Base-by-base conservation (phyloP, 257 asterid genomes). In the Solanum corneliomulleri region DNA sequence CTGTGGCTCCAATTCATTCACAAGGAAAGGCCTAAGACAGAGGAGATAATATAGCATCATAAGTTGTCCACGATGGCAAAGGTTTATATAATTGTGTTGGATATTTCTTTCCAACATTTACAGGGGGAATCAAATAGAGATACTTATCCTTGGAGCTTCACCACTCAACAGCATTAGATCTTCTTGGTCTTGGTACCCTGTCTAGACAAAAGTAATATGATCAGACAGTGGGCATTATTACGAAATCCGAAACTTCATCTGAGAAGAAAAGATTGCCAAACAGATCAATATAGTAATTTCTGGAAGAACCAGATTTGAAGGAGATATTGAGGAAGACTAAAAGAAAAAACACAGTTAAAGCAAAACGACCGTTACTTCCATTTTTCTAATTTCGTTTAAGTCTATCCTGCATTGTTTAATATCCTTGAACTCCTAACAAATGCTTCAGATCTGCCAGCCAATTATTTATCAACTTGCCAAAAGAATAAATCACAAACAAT, bases 1-100 rank as follows among this genome's bases (percentile, higher is more conserved):
- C 35, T 93, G 98, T 21, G 92, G 93, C 74, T 93, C 97, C 97
- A 97, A 87, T 89, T 95, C 98, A 91, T 95, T 95, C n/a, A 95
- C 95, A 85, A 95, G 98, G 90, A 92, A 95, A 69, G 98, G 98
- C 97, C 98, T 95, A 87, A 88, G 21, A 92, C 87, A 33, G 85
- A 58, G 75, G 47, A 37, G 89, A 88, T 47, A 72, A 83, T 56
- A 52, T 37, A 82, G 88, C 70, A 75, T 80, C 87, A 82, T 71
- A 42, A 88, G 88, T 49, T 31, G 45, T 31, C 45, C 12, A 49
- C 2, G 70, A 81, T 81, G 70, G 29, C 85, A 81, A 81, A 81
- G 41, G 85, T 81, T 52, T 52, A 52, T 31, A 81, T 11, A 49
- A 49, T 20, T 81, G 66, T 80, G 69, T 81, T 29, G 35, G 11